Base-by-base conservation (phyloP, 176 grass and related monocot genomes). In the Musa acuminata region DNA sequence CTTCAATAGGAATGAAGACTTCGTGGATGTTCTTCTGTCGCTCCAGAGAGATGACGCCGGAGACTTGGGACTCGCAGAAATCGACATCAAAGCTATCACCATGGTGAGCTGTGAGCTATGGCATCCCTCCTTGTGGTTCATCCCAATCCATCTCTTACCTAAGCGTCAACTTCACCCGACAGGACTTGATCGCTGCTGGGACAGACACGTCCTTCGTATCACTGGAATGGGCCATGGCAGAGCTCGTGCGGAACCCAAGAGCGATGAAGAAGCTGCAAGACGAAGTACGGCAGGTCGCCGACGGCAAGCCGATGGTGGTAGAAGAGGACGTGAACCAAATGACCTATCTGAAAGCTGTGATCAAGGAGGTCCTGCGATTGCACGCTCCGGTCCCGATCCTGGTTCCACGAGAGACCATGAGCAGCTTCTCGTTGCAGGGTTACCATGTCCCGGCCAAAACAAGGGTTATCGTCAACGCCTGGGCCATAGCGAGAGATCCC, bases 181-280 rank as follows among this genome's bases (percentile, higher is more conserved):
- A 93, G 91, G 87, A 94, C 67, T 63, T 87, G 80, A 86, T 89
- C 21, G 78, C 78, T 8, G 87, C 87, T 17, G 91, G 78, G 17
- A 94, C 87, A 0, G 91, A 86, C 4, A 95, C 91, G 10, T 74
- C 83, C 25, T 78, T 74, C 0, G 35, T 64, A 8, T 77, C 76
- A 8, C 35, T 90, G 49, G 91, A 95, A 74, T 90, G 91, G 91
- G 11, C 69, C 68, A 91, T 96, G 88, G 74, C 88, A 12, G 91
- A 91, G 77, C 79, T 91, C 49, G 20, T 81, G 6, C 19, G 57
- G 0, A 86, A 86, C 79, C 91, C 85, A 0, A 48, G 51, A 24
- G 83, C 78, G 59, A 78, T 88, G 85, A 14, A 62, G 70, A 88
- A 84, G 70, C 81, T 85, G 26, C 81, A 81, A 29, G 76, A 75